phyloP scores from a whole-genome alignment of 1,284 basidiomycete genomes.

The Schizopora paradoxa region DNA sequence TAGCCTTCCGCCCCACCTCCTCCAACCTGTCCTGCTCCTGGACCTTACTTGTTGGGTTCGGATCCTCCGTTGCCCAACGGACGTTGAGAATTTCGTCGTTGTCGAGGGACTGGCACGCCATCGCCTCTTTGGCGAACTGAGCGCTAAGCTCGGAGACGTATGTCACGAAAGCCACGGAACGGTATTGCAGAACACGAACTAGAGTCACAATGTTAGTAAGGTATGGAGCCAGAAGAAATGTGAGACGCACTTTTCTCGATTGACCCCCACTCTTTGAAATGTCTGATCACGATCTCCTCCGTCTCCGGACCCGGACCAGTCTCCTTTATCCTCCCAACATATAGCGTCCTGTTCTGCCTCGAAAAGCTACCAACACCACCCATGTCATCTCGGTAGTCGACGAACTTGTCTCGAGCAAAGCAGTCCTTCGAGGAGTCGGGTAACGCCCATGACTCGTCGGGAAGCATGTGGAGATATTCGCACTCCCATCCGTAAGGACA shows the following conservation, averaged over 20 bases:
- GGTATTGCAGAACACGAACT: constrained; percentile 91
- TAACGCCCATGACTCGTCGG: constrained; percentile 61
- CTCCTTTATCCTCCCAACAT: constrained; percentile 92
- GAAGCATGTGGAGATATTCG: constrained; percentile 88
- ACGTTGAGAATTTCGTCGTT: constrained; percentile 98
- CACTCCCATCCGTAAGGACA: constrained; percentile 98
- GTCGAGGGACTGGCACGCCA: constrained; percentile 97
- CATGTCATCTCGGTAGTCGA: constrained; percentile 99
- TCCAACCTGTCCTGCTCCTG: constrained; percentile 79
- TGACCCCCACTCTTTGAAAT: constrained; percentile 98
- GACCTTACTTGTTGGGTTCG: constrained; percentile 84
- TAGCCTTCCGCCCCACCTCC: constrained; percentile 78
- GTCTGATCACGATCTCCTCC: constrained; percentile 82
- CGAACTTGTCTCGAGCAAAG: constrained; percentile 95
- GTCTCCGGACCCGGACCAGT: constrained; percentile 83
- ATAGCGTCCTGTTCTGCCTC: constrained; percentile 90
- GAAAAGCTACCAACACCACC: constrained; percentile 97
- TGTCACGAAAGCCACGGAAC: constrained; percentile 96
- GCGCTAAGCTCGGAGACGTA: constrained; percentile 84
- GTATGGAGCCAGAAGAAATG: constrained; percentile 8
- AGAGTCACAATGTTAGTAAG: constrained; percentile 16
- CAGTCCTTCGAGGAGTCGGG: constrained; percentile 94
- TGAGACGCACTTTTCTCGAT: constrained; percentile 81
- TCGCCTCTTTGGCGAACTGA: constrained; percentile 97
- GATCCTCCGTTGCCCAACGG: constrained; percentile 96